phyloP scores from a whole-genome alignment of 2,329 filamentous ascomycete species.

The Gnomoniopsis smithogilvyi region DNA sequence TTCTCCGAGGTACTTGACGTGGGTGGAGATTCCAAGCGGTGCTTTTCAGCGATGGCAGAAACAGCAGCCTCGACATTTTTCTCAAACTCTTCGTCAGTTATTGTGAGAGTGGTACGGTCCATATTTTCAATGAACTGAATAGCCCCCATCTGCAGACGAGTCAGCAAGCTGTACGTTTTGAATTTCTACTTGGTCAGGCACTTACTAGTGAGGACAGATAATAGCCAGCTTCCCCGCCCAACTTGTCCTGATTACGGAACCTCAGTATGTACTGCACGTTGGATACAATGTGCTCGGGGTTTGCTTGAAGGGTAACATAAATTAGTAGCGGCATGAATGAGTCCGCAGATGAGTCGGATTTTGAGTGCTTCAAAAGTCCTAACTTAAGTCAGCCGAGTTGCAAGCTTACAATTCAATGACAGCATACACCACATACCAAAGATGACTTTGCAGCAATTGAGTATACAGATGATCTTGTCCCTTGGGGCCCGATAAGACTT shows the following conservation, averaged over 20 bases:
- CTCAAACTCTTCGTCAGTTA: slow-evolving; percentile 94
- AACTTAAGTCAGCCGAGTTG: not conserved
- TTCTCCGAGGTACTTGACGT: slow-evolving; percentile 47
- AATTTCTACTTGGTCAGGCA: not conserved
- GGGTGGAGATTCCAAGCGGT: slow-evolving; percentile 54
- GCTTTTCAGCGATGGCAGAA: slow-evolving; percentile 89
- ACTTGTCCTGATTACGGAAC: slow-evolving; percentile 95
- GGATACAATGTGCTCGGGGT: slow-evolving; percentile 91
- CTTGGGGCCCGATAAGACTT: slow-evolving; percentile 94
- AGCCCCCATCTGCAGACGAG: slow-evolving; percentile 70
- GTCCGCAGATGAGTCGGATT: slow-evolving; percentile 92
- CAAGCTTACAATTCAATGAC: not conserved
- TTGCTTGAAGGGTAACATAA: slow-evolving; percentile 90
- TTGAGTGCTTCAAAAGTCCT: slow-evolving; percentile 87
- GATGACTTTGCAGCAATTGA: slow-evolving; percentile 99
- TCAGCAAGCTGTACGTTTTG: not conserved
- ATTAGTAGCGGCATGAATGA: slow-evolving; percentile 94
- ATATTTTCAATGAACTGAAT: slow-evolving; percentile 97
- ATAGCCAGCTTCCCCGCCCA: slow-evolving; percentile 96
- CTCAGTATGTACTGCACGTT: slow-evolving; percentile 98
- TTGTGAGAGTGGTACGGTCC: slow-evolving; percentile 89
- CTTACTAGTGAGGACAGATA: slow-evolving; percentile 87
- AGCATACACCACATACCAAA: slow-evolving; percentile 62
- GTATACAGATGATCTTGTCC: slow-evolving; percentile 96
- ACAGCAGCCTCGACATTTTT: slow-evolving; percentile 94